A percentile compares a stretch with the other conserved stretches of the same genome.
Conservation (phyloP, 1,284 basidiomycete genomes). For the Blastosporella zonata region DNA sequence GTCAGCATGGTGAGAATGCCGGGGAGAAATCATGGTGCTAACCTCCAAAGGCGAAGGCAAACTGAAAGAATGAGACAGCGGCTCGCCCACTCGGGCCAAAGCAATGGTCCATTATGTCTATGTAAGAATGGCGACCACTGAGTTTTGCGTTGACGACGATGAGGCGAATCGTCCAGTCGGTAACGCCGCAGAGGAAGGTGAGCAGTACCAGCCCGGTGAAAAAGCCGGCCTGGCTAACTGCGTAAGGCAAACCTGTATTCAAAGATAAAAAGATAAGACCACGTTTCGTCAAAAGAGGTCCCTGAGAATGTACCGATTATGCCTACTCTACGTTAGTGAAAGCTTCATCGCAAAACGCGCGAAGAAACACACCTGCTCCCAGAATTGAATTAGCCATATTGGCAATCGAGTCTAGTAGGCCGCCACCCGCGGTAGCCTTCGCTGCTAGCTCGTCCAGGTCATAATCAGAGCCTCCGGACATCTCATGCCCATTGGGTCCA, state of each 20-base stretch:
- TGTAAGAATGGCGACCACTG: conserved; percentile 89
- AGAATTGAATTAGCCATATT: conserved; percentile 98
- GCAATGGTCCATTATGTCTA: conserved; percentile 94
- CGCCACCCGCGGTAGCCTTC: conserved; percentile 71
- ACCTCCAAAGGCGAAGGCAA: conserved; percentile 96
- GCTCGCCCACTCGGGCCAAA: conserved; percentile 88
- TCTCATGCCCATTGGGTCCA: conserved; percentile 34
- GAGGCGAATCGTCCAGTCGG: conserved; percentile 98
- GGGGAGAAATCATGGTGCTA: conserved; percentile 26
- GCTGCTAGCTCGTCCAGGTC: conserved; percentile 67
- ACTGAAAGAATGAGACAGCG: conserved; percentile 96
- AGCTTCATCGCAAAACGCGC: conserved; percentile 1
- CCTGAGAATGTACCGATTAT: conserved; percentile 69
- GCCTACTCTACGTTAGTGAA: conserved; percentile 38
- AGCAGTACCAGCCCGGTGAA: conserved; percentile 83
- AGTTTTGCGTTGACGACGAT: conserved; percentile 96
- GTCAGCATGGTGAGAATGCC: conserved; percentile 4
- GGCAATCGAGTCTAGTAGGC: conserved; percentile 80
- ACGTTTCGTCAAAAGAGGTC: not conserved
- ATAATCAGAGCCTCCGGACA: conserved; percentile 36
- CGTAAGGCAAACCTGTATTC: conserved; percentile 80
- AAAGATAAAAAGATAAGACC: conserved; percentile 3
- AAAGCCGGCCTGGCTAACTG: conserved; percentile 90
- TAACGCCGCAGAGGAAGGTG: conserved; percentile 77
- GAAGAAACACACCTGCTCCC: conserved; percentile 70